Evolutionary conservation across 805 yeast species (phyloP), one percentile per base, ranked within the genome.

Genomic region (Candida rishiriensis): DNA sequence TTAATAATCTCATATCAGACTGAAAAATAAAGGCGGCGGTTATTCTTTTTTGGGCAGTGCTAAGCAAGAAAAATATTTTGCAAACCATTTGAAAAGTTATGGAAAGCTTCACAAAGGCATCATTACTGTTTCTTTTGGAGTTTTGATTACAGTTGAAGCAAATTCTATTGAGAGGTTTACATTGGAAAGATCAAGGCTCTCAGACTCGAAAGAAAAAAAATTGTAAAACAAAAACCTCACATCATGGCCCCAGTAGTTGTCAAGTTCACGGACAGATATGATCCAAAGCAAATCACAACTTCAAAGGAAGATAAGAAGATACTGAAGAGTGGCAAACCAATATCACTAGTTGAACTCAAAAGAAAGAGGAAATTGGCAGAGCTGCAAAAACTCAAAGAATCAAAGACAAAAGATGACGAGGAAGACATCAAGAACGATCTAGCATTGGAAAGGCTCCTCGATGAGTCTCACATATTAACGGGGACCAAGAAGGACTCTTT

Each of bases 401-500:
- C 62, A 6, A 63, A 60, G 13, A 58, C 63, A 3, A 63, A 66
- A 32, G 71, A 65, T 18, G 76, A 75, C 29, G 68, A 64, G 31
- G 78, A 82, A 26, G 78, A 85, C 54, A 54, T 83, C 49, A 75
- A 81, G 47, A 83, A 84, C 52, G 93, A 85, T 60, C 56, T 83
- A n/a, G 85, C 81, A 53, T 65, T 86, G 39, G 90, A 85, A 58
- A 65, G 89, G 46, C 73, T 86, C 36, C 59, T 86, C 21, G 69
- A 73, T 47, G 93, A 86, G 61, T 84, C 91, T 0, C 91, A 85
- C 60, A 78, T 86, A 21, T 61, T 78, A 36, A 68, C 76, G 8
- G 63, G 64, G 39, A 59, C 64, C 14, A 56, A 67, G 32, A 68
- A 70, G 18, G 46, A 50, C 26, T 42, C 49, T 7, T 69, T 66